phyloP scores from a whole-genome alignment of 495 filamentous ascomycete genomes.

The Trichoderma gamsii region DNA sequence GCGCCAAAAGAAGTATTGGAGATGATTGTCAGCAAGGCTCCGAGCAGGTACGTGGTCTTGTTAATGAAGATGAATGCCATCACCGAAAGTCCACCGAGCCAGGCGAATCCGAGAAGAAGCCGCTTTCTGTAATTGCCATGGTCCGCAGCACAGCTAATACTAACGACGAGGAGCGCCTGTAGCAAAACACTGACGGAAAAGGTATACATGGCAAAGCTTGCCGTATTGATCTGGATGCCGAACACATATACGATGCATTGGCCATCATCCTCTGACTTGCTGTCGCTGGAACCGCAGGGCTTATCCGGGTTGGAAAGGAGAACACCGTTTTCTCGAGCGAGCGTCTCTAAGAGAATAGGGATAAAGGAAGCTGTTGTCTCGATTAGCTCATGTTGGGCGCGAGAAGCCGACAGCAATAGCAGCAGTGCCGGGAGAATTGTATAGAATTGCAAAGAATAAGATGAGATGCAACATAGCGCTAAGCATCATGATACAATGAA shows the following conservation, averaged over 20 bases:
- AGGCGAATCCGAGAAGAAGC: slow-evolving; percentile 75
- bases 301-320: slow-evolving; percentile 66
- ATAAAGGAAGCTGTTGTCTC: slow-evolving; percentile 76
- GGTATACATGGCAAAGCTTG: slow-evolving; percentile 97
- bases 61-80: slow-evolving; percentile 84
- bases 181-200: slow-evolving; percentile 87
- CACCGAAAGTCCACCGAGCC: slow-evolving; percentile 69
- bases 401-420: background rate
- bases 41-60: slow-evolving; percentile 69
- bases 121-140: slow-evolving; percentile 90
- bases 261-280: slow-evolving; percentile 34
- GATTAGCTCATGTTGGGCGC: background rate
- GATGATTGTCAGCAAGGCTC: slow-evolving; percentile 74
- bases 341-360: slow-evolving; percentile 89
- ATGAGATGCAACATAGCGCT: background rate
- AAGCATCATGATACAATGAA: background rate
- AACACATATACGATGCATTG: slow-evolving; percentile 82
- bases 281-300: slow-evolving; percentile 55
- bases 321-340: slow-evolving; percentile 84
- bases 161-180: slow-evolving; percentile 85
- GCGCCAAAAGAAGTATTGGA: slow-evolving; percentile 87
- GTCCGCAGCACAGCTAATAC: slow-evolving; percentile 92
- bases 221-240: slow-evolving; percentile 85
- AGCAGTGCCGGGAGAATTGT: background rate
- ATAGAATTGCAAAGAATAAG: background rate